Evolutionary conservation across 1,284 basidiomycete genomes (phyloP).

Genomic region (Bjerkandera adusta): DNA sequence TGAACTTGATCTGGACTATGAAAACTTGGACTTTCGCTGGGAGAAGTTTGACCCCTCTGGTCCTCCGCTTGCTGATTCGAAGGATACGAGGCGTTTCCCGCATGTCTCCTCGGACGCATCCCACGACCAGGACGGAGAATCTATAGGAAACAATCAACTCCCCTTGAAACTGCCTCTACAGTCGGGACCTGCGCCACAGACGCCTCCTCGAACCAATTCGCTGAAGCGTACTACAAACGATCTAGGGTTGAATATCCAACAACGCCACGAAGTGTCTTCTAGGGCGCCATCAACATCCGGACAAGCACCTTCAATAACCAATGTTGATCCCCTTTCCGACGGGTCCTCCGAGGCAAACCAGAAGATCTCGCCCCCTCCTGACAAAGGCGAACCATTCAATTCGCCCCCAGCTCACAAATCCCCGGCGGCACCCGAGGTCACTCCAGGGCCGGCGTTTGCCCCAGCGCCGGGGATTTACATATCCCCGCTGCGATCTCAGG

Average conservation of each 20-base stretch:
- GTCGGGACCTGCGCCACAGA: not conserved
- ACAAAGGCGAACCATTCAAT: not conserved
- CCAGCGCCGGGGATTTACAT: slow-evolving; percentile 44
- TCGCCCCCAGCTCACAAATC: not conserved
- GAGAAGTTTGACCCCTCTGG: slow-evolving; percentile 42
- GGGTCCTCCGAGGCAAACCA: not conserved
- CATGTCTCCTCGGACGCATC: no score
- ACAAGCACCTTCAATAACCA: not conserved
- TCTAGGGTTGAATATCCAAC: not conserved
- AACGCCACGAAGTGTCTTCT: not conserved
- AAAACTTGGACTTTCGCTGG: slow-evolving; percentile 55
- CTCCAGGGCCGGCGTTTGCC: slow-evolving; percentile 31
- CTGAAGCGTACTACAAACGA: not conserved
- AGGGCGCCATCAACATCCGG: no score
- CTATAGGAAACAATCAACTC: not conserved
- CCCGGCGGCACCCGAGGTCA: not conserved
- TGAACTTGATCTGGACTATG: slow-evolving; percentile 32
- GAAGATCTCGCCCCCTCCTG: not conserved
- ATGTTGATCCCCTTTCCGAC: not conserved
- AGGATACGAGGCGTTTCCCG: no score
- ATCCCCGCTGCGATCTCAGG: slow-evolving; percentile 39
- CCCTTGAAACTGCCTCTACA: not conserved
- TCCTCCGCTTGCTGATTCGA: no score
- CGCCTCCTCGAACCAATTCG: not conserved
- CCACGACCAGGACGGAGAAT: not conserved